A percentile compares a stretch with the other conserved stretches of the same genome.
phyloP scores from a whole-genome alignment of 2,329 filamentous ascomycete species.

The Pseudocercospora eumusae region DNA sequence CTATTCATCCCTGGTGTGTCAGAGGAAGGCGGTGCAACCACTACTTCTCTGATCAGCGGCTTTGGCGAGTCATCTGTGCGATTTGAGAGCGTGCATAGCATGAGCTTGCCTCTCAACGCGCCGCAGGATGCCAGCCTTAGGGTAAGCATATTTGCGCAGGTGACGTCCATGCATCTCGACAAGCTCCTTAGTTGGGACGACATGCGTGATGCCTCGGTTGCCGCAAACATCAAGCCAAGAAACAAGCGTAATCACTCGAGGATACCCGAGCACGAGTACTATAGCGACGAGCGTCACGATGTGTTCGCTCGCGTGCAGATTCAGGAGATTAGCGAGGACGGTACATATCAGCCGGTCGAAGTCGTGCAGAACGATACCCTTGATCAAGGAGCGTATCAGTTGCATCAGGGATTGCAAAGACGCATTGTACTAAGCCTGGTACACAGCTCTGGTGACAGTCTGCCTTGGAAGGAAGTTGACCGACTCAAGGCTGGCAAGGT shows the following conservation, averaged over 20 bases:
- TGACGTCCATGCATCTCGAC: constrained; percentile 91
- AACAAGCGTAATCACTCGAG: constrained; percentile 54
- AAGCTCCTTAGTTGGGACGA: constrained; percentile 98
- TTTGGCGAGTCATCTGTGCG: constrained; percentile 91
- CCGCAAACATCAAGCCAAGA: constrained; percentile 53
- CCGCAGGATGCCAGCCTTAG: constrained; percentile 74
- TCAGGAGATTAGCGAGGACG: constrained; percentile 85
- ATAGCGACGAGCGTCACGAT: constrained; percentile 89
- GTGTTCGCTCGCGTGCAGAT: constrained; percentile 85
- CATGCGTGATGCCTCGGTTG: constrained; percentile 73
- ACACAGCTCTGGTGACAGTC: constrained; percentile 79
- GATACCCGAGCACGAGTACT: constrained; percentile 79
- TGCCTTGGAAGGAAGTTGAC: constrained; percentile 85
- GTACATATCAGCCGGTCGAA: constrained; percentile 88
- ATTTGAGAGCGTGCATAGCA: constrained; percentile 97
- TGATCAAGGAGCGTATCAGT: constrained; percentile 87
- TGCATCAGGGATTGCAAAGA: constrained; percentile 91
- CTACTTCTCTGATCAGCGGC: constrained; percentile 88
- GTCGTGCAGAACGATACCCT: constrained; percentile 82
- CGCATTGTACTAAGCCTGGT: constrained; percentile 85
- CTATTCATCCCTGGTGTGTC: constrained; percentile 92
- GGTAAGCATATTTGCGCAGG: constrained; percentile 87
- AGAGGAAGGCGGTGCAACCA: constrained; percentile 85
- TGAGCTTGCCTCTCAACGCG: constrained; percentile 84
- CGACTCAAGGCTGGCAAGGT: constrained; percentile 77